Evolutionary conservation across 352 stramenopile genomes (phyloP), one percentile per base, ranked within the genome.

Genomic region (Pythium inflatum): DNA sequence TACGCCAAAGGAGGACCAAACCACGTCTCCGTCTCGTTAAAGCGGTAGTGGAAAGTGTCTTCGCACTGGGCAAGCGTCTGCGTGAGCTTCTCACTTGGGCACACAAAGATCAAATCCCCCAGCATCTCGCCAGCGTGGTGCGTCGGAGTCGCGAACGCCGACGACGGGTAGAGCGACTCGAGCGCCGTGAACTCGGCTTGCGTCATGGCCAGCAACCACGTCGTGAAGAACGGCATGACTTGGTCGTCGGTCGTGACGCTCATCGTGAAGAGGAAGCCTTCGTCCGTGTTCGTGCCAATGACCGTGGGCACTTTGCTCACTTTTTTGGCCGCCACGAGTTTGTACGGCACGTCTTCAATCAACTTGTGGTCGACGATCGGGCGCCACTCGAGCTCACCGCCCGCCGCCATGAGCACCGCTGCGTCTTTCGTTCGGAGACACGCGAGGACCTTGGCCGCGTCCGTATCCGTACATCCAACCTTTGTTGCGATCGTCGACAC

Each of bases 241-340:
- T 27, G 22, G 16, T 53, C 49, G 9, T 45, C 45, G 1, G 5
- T 60, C 1, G n/a, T 20, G 14, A 67, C 45, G 48, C 3, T n/a
- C 20, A 30, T 50, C 30, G 45, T 62, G 24, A 70, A 62, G 4
- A 62, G 6, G 6, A 22, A 63, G 20, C 62, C 62, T 63, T 70
- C 62, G 53, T 70, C 38, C 51, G 62, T 70, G 53, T 70, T 70
- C 6, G 62, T 70, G 41, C 62, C 62, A 8, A 63, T 31, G 62
- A 70, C 8, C 51, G 62, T 63, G 8, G 62, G 62, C 27, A 70
- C 54, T 30, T 63, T 56, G 40, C 51, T 63, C 28, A 70, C 53
- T 38, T 62, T 62, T 41, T 59, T 49, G 36, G 51, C 53, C 1
- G 31, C 41, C 4, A 70, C 62, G 9, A 56, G 51, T 28, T 63